These are phyloP conservation scores for Tricholoma sp. DNA, from an alignment of 768 basidiomycete genomes.

Conservation along the genomic window DNA sequence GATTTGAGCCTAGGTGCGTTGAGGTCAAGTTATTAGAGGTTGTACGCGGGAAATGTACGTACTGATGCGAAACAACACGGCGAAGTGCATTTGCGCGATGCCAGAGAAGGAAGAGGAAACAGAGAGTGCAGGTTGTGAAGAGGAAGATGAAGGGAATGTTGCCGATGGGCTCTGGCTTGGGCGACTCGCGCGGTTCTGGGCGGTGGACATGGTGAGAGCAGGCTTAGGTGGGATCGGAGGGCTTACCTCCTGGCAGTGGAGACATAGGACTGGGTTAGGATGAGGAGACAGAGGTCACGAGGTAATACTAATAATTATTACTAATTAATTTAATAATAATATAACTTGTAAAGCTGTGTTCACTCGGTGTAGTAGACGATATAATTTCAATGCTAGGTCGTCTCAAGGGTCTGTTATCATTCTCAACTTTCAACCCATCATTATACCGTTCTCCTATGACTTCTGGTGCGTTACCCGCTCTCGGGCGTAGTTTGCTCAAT, in stretches of 20 bases:
- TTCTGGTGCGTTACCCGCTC: constrained; percentile 17
- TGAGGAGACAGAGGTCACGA: too few relatives aligned
- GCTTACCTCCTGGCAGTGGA: not conserved
- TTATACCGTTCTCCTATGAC: constrained; percentile 38
- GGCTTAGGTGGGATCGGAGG: not conserved
- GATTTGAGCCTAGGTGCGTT: constrained; percentile 46
- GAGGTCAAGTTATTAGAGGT: not conserved
- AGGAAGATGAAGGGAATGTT: constrained; percentile 49
- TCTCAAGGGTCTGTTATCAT: constrained; percentile 18
- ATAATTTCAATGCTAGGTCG: constrained; percentile 20
- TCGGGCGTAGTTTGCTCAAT: constrained; percentile 2
- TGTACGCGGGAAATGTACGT: constrained; percentile 18
- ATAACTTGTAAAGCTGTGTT: too few relatives aligned
- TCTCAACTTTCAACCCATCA: constrained; percentile 28
- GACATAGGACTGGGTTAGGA: too few relatives aligned
- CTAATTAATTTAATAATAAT: too few relatives aligned
- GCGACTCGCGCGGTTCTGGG: constrained; percentile 53
- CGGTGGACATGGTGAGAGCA: not conserved
- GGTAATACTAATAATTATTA: too few relatives aligned
- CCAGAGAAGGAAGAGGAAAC: constrained; percentile 59
- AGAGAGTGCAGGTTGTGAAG: constrained; percentile 53
- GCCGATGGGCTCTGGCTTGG: constrained; percentile 62
- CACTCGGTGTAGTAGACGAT: not conserved
- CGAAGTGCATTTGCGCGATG: constrained; percentile 51
- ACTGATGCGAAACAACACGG: constrained; percentile 61